These are phyloP conservation scores for Parsonsia alboflavescens DNA, from an alignment of 257 asterid species.

Conservation along the genomic window DNA sequence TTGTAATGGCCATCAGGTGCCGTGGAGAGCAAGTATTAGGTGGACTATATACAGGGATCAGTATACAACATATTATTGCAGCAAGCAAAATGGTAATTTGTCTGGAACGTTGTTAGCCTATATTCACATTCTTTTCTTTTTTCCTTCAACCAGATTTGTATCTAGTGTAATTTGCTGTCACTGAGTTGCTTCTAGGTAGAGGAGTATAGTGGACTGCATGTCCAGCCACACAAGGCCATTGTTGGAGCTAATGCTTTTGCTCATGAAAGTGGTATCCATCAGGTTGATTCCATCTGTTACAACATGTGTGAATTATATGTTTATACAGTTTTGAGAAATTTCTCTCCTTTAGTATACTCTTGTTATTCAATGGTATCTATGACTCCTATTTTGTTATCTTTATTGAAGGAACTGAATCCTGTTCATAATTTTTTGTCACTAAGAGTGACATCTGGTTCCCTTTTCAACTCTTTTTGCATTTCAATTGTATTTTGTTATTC, in stretches of 20 bases:
- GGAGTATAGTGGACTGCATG: slow-evolving; percentile 82
- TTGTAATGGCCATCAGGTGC: slow-evolving; percentile 92
- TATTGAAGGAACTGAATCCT: background rate
- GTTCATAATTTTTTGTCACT: background rate
- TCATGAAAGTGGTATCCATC: slow-evolving; percentile 99
- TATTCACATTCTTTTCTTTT: slow-evolving; percentile 6
- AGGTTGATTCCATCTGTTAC: slow-evolving; percentile 41
- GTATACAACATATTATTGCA: slow-evolving; percentile 67
- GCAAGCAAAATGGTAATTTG: slow-evolving; percentile 88
- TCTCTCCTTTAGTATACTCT: background rate
- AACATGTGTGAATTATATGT: background rate
- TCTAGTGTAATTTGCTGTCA: slow-evolving; percentile 13
- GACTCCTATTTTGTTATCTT: background rate
- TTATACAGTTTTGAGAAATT: background rate
- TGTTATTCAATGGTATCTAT: background rate
- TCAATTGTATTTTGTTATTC: background rate
- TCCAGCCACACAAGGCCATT: slow-evolving; percentile 98
- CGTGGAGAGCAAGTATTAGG: slow-evolving; percentile 72
- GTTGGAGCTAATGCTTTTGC: slow-evolving; percentile 99
- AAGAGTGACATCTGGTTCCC: background rate
- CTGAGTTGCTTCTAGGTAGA: slow-evolving; percentile 59
- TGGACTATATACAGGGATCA: slow-evolving; percentile 87
- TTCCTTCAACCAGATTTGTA: slow-evolving; percentile 6
- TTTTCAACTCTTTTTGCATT: background rate
- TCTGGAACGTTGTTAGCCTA: background rate